phyloP scores from a whole-genome alignment of 2,329 filamentous ascomycete species.

The Stagonosporopsis tanaceti region DNA sequence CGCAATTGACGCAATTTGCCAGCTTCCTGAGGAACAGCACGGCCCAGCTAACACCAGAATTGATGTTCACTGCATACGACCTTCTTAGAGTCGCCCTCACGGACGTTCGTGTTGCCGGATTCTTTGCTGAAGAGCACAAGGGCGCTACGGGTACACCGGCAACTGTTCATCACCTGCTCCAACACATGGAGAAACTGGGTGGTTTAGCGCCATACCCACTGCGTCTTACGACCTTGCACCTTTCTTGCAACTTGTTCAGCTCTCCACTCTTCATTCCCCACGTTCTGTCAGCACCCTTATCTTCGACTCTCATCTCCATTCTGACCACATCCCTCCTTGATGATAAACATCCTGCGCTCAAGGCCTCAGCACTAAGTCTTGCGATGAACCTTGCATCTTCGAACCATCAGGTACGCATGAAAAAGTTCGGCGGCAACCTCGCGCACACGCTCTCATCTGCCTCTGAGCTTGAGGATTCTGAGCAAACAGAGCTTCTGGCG shows the following conservation, averaged over 20 bases:
- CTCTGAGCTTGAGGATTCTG: conserved; percentile 66
- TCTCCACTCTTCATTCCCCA: conserved; percentile 74
- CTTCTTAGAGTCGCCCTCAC: conserved; percentile 79
- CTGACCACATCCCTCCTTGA: conserved; percentile 83
- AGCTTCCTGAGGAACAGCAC: conserved; percentile 66
- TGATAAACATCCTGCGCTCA: conserved; percentile 73
- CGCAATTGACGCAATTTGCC: conserved; percentile 72
- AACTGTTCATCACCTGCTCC: conserved; percentile 65
- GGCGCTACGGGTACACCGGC: conserved; percentile 57
- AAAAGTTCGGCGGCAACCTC: conserved; percentile 53
- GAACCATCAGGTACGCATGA: conserved; percentile 71
- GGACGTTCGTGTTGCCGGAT: conserved; percentile 81
- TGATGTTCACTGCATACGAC: conserved; percentile 84
- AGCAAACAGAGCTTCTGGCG: conserved; percentile 83
- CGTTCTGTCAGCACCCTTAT: conserved; percentile 62
- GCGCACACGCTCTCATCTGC: conserved; percentile 23
- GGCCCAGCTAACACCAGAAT: conserved; percentile 65
- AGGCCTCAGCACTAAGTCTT: conserved; percentile 82
- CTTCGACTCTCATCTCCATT: conserved; percentile 68
- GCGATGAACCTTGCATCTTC: conserved; percentile 81
- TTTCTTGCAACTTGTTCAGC: conserved; percentile 85
- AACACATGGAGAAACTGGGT: conserved; percentile 62
- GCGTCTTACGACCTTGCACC: conserved; percentile 82
- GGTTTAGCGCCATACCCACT: conserved; percentile 76
- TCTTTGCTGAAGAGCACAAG: conserved; percentile 76